Percentiles rank a stretch among this genome's conserved stretches.
These are phyloP conservation scores for Circinella umbellata DNA, from an alignment of 371 early-diverging fungal species.

Conservation along the genomic window DNA sequence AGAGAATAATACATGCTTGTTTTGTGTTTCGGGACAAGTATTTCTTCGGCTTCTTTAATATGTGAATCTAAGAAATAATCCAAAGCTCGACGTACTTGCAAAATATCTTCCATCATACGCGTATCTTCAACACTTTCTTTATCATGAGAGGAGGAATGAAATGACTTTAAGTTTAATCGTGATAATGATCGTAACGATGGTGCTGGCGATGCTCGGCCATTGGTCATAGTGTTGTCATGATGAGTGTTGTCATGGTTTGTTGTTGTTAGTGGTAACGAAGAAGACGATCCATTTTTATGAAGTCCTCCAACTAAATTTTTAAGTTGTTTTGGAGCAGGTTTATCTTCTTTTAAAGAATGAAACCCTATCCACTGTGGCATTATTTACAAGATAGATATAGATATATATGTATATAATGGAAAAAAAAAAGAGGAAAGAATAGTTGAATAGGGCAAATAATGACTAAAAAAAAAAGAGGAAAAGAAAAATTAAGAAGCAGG, in stretches of 20 bases:
- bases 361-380: slow-evolving; percentile 21
- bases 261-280: not conserved
- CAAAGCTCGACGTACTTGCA: slow-evolving; percentile 57
- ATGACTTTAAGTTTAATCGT: slow-evolving; percentile 16
- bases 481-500: too few species aligned
- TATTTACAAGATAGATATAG: not conserved
- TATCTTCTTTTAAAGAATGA: not conserved
- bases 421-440: too few species aligned
- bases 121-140: not conserved
- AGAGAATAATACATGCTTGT: slow-evolving; percentile 68
- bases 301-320: not conserved
- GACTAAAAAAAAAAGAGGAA: too few species aligned
- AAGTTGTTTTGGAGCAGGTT: not conserved
- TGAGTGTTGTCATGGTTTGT: not conserved
- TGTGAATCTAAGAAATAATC: slow-evolving; percentile 70
- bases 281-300: not conserved
- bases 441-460: too few species aligned
- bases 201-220: slow-evolving; percentile 11
- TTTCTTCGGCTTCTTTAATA: slow-evolving; percentile 64
- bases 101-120: slow-evolving; percentile 21
- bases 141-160: not conserved
- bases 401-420: too few species aligned
- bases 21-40: slow-evolving; percentile 50
- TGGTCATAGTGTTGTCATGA: not conserved
- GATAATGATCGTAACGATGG: slow-evolving; percentile 28